These are phyloP conservation scores for Schizosaccharomyces octosporus DNA, from an alignment of 805 yeast genomes.

Conservation along the genomic window DNA sequence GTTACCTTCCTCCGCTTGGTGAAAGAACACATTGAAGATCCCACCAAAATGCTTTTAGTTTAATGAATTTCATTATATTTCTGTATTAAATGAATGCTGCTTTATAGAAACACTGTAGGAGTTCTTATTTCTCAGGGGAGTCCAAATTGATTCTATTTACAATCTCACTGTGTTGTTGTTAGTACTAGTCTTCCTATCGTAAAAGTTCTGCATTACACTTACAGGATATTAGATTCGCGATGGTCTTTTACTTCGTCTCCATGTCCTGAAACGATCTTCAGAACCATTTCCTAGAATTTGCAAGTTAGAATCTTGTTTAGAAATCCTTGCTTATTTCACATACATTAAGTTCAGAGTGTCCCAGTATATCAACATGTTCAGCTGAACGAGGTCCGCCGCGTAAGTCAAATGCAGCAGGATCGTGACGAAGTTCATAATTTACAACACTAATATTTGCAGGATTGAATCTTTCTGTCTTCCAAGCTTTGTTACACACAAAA, in stretches of 20 bases:
- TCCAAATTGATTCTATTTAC: neutral
- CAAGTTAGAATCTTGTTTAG: neutral
- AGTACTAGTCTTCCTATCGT: neutral
- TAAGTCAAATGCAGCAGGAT: constrained; percentile 80
- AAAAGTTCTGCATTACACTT: neutral
- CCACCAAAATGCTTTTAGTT: constrained; percentile 77
- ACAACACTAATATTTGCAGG: constrained; percentile 56
- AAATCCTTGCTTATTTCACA: neutral
- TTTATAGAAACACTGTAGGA: neutral
- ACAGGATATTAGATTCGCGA: neutral
- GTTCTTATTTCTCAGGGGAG: neutral
- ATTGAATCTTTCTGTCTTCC: constrained; percentile 21
- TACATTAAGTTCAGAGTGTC: constrained; percentile 72
- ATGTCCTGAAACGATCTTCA: constrained; percentile 59
- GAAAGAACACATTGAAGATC: constrained; percentile 94
- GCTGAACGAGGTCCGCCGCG: constrained; percentile 96
- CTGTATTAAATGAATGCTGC: neutral
- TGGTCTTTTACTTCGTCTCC: constrained; percentile 40
- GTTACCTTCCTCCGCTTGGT: constrained; percentile 88
- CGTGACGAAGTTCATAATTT: constrained; percentile 74
- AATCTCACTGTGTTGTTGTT: neutral
- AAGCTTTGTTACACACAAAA: constrained; percentile 43
- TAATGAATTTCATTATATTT: neutral
- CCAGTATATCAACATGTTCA: constrained; percentile 89
- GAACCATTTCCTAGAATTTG: constrained; percentile 23